A percentile compares a stretch with the other conserved stretches of the same genome.
phyloP scores from a whole-genome alignment of 116 monocot genomes.

The Cymodocea nodosa region DNA sequence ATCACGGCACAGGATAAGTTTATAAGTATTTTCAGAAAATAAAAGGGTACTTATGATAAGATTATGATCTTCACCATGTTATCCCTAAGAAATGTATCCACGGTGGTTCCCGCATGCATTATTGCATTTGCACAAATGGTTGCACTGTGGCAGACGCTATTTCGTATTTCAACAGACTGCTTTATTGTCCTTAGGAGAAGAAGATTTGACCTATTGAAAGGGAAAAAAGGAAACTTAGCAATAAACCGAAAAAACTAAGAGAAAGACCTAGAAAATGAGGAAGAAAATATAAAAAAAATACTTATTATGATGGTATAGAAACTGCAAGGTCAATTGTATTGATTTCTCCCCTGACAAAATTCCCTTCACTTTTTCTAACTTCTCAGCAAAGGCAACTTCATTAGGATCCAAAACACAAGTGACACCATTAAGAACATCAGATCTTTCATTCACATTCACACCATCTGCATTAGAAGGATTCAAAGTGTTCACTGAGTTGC shows the following conservation, averaged over 20 bases:
- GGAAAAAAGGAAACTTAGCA: not conserved
- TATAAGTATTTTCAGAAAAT: not conserved
- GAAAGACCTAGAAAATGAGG: not conserved
- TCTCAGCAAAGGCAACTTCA: constrained; percentile 47
- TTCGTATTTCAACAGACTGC: constrained; percentile 97
- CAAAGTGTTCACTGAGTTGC: constrained; percentile 4
- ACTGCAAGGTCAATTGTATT: constrained; percentile 88
- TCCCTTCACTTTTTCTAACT: constrained; percentile 62
- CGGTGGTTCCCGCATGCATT: constrained; percentile 99
- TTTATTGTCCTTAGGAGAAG: constrained; percentile 94
- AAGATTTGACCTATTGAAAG: constrained; percentile 64
- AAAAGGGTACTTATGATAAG: not conserved
- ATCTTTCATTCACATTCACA: constrained; percentile 33
- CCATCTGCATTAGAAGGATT: constrained; percentile 15
- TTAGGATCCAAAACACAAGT: constrained; percentile 27
- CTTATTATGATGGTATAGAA: constrained; percentile 92
- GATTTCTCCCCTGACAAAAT: constrained; percentile 90
- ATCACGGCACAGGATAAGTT: constrained; percentile 5
- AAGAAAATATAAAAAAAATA: constrained; percentile 7
- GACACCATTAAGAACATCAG: constrained; percentile 26
- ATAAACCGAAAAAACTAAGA: not conserved
- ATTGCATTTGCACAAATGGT: constrained; percentile 97
- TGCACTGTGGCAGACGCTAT: constrained; percentile 99
- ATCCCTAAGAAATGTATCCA: constrained; percentile 94
- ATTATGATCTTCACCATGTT: constrained; percentile 50